A percentile compares a stretch with the other conserved stretches of the same genome.
phyloP scores from a whole-genome alignment of 164 flowering plant species.

The Magnolia officinalis region DNA sequence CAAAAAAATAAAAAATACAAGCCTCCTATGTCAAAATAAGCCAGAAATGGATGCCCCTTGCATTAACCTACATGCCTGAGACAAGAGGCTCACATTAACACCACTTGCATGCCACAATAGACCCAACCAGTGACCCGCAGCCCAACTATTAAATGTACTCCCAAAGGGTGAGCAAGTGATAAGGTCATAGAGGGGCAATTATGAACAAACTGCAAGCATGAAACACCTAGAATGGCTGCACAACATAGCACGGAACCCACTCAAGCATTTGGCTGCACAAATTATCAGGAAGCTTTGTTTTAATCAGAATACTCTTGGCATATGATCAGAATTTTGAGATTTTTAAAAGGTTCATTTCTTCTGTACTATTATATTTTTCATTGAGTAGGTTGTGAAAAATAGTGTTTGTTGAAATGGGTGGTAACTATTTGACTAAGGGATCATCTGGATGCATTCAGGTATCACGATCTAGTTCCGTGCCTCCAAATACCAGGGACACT shows the following conservation, averaged over 20 bases:
- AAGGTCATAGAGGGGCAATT: not conserved
- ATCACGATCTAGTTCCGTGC: constrained; percentile 53
- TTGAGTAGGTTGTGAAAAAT: not conserved
- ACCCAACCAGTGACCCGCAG: not conserved
- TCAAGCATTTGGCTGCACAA: not conserved
- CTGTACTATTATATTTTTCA: not conserved
- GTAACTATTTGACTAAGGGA: not conserved
- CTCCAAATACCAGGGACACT: constrained; percentile 58
- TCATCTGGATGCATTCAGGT: constrained; percentile 33
- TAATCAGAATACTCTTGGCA: not conserved
- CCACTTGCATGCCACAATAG: not conserved
- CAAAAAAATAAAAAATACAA: too few relatives aligned
- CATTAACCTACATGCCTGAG: too few relatives aligned
- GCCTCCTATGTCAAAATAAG: too few relatives aligned
- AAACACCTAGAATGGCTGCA: not conserved
- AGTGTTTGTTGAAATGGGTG: not conserved
- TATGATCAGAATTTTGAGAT: too few relatives aligned
- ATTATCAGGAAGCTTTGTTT: not conserved
- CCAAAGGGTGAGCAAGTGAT: not conserved
- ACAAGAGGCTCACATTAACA: too few relatives aligned
- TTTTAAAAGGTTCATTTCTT: not conserved
- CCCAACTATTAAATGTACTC: not conserved
- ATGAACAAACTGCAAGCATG: not conserved
- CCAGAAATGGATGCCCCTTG: too few relatives aligned
- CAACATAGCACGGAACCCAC: not conserved